Evolutionary conservation across 2,329 filamentous ascomycete species (phyloP).

Genomic region (Cercospora zeae-maydis): DNA sequence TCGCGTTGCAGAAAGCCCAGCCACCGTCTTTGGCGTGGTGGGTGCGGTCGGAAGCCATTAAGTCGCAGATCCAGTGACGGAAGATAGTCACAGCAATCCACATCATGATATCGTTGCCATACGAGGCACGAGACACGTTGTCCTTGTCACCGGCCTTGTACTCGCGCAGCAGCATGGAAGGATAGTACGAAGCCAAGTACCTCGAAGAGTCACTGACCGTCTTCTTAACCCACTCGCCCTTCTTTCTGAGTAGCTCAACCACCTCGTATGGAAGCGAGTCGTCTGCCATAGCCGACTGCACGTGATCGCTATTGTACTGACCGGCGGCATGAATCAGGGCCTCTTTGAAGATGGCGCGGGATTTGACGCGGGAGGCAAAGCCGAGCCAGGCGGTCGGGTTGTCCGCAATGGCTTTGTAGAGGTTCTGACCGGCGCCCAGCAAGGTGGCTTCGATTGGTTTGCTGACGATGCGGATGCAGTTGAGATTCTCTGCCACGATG

Average conservation of each 20-base stretch:
- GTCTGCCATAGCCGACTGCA: constrained; percentile 25
- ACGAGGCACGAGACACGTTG: constrained; percentile 42
- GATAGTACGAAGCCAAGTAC: constrained; percentile 38
- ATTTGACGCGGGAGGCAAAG: constrained; percentile 46
- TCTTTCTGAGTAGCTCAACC: constrained; percentile 32
- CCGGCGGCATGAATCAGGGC: constrained; percentile 46
- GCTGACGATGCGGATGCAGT: constrained; percentile 41
- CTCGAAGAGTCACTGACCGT: constrained; percentile 31
- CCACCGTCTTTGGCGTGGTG: constrained; percentile 45
- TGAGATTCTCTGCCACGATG: constrained; percentile 47
- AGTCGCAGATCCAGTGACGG: constrained; percentile 47
- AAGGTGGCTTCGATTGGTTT: constrained; percentile 49
- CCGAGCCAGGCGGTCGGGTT: constrained; percentile 47
- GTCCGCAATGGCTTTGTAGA: constrained; percentile 45
- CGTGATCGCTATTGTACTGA: constrained; percentile 36
- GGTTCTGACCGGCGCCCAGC: constrained; percentile 45
- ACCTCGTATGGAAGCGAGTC: constrained; percentile 25
- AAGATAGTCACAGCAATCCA: constrained; percentile 51
- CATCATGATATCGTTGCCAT: constrained; percentile 48
- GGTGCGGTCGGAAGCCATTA: constrained; percentile 40
- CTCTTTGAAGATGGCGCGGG: constrained; percentile 45
- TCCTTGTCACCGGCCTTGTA: constrained; percentile 32
- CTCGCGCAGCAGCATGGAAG: constrained; percentile 28
- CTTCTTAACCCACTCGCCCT: constrained; percentile 30
- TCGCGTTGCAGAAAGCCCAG: constrained; percentile 43